phyloP scores from a whole-genome alignment of 169 alveolate species.

The Plasmodium knowlesi region DNA sequence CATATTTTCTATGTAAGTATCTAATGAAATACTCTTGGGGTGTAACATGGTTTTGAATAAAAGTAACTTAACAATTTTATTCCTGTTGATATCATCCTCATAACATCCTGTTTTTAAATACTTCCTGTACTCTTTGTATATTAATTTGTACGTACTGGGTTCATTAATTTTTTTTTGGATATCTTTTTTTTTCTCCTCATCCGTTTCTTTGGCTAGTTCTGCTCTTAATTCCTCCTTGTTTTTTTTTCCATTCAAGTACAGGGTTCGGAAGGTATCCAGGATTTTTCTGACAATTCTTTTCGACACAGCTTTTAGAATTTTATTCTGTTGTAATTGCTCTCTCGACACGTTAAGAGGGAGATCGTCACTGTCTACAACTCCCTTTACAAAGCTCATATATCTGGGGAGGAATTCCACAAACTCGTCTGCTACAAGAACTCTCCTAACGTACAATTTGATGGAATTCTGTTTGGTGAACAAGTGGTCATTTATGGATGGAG shows the following conservation, averaged over 20 bases:
- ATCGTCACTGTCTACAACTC: conserved; percentile 97
- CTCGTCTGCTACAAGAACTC: conserved; percentile 95
- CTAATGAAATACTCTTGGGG: conserved; percentile 89
- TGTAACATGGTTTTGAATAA: conserved; percentile 91
- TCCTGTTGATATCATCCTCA: conserved; percentile 95
- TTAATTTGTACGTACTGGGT: conserved; percentile 85
- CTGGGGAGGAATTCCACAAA: conserved; percentile 95
- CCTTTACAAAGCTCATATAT: conserved; percentile 94
- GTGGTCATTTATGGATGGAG: conserved; percentile 94
- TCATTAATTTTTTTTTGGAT: conserved; percentile 84
- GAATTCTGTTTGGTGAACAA: conserved; percentile 90
- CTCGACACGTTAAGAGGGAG: conserved; percentile 96
- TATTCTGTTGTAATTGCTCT: conserved; percentile 94
- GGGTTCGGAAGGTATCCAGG: conserved; percentile 93
- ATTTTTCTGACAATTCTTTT: conserved; percentile 98
- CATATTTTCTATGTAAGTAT: conserved; percentile 93
- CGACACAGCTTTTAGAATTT: conserved; percentile 93
- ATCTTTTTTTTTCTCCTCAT: conserved; percentile 87
- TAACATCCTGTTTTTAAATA: conserved; percentile 95
- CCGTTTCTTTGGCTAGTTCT: conserved; percentile 87
- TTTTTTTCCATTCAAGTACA: conserved; percentile 91
- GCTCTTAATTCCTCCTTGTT: conserved; percentile 84
- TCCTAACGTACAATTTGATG: conserved; percentile 92
- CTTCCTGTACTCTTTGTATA: conserved; percentile 93
- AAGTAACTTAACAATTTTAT: conserved; percentile 93